These are phyloP conservation scores for Chytridium lagenaria DNA, from an alignment of 371 early-diverging fungal species.

Conservation along the genomic window DNA sequence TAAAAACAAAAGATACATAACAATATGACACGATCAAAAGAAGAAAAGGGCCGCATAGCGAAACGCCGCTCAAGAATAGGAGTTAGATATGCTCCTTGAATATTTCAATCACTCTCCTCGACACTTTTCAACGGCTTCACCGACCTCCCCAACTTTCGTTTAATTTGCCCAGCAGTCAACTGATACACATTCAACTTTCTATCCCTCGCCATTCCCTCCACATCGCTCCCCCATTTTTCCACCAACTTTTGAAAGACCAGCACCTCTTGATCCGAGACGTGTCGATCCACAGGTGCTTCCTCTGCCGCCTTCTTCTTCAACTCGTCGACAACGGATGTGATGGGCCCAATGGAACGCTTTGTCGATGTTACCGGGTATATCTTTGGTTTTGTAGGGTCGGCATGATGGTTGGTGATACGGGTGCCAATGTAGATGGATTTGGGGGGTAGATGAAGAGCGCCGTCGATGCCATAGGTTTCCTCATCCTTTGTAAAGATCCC, in stretches of 20 bases:
- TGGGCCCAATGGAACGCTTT: constrained; percentile 4
- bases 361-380: constrained; percentile 5
- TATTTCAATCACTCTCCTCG: no score
- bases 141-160: constrained; percentile 62
- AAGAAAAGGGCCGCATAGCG: no score
- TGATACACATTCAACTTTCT: constrained; percentile 81
- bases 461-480: constrained; percentile 22
- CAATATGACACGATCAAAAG: no score
- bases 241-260: constrained; percentile 69
- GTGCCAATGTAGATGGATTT: constrained; percentile 29
- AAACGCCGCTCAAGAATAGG: no score
- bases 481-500: not conserved
- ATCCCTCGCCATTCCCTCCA: constrained; percentile 87
- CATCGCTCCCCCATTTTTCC: constrained; percentile 81
- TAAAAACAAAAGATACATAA: no score
- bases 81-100: no score
- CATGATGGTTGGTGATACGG: not conserved
- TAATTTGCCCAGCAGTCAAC: constrained; percentile 77
- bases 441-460: constrained; percentile 17
- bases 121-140: constrained; percentile 4
- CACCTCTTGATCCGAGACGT: constrained; percentile 71
- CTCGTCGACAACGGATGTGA: constrained; percentile 37
- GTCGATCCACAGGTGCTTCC: constrained; percentile 39
- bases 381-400: not conserved
- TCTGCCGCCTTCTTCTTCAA: constrained; percentile 66